phyloP scores from a whole-genome alignment of 257 asterid genomes.

The Salvia miltiorrhiza region DNA sequence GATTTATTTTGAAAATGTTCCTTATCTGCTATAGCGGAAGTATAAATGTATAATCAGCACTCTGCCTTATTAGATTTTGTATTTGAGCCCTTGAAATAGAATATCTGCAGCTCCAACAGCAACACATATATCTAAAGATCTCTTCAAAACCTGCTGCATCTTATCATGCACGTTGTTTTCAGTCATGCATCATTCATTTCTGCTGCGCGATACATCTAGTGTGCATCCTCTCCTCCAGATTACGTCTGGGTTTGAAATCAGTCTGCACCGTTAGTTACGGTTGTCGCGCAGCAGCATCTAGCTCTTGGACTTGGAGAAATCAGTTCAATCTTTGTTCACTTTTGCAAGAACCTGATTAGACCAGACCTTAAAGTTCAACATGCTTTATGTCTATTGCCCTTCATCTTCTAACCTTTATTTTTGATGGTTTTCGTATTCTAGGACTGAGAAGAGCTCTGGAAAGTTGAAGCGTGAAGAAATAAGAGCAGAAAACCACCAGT shows the following conservation, averaged over 20 bases:
- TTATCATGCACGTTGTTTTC: slow-evolving; percentile 6
- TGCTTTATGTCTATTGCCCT: neutral
- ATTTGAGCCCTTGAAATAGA: slow-evolving; percentile 24
- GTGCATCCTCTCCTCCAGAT: neutral
- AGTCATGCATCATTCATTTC: neutral
- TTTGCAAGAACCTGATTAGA: slow-evolving; percentile 16
- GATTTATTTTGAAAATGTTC: slow-evolving; percentile 4
- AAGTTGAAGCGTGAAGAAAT: neutral
- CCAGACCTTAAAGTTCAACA: slow-evolving; percentile 17
- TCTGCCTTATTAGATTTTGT: neutral
- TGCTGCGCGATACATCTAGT: neutral
- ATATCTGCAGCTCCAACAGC: slow-evolving; percentile 18
- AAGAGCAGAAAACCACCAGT: neutral
- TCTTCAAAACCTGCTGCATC: slow-evolving; percentile 4
- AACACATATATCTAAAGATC: neutral
- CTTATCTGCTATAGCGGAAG: neutral
- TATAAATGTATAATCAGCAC: slow-evolving; percentile 4
- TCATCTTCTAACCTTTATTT: neutral
- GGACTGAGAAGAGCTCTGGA: slow-evolving; percentile 6
- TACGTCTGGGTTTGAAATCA: slow-evolving; percentile 21
- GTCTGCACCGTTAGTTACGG: slow-evolving; percentile 23
- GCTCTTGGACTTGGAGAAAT: neutral
- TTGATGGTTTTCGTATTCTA: neutral
- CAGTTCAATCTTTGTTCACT: neutral
- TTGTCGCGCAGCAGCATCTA: slow-evolving; percentile 21